A percentile compares a stretch with the other conserved stretches of the same genome.
phyloP scores from a whole-genome alignment of 2,329 filamentous ascomycete species.

The Chrysosporium keratinophilum region DNA sequence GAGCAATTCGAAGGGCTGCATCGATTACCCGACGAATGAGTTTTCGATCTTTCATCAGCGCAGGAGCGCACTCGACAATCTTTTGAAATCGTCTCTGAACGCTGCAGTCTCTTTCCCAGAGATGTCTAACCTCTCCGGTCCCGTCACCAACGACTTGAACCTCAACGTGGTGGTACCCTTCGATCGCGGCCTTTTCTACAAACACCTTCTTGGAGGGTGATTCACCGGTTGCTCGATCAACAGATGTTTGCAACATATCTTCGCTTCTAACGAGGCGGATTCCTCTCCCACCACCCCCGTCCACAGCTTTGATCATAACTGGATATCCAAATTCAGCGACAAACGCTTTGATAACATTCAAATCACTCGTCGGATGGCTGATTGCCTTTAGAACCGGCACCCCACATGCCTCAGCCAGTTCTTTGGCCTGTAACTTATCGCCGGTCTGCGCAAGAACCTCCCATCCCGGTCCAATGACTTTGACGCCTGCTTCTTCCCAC shows the following conservation, averaged over 20 bases:
- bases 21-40: slow-evolving; percentile 44
- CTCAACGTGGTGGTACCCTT: slow-evolving; percentile 52
- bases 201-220: slow-evolving; percentile 49
- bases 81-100: slow-evolving; percentile 53
- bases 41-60: slow-evolving; percentile 38
- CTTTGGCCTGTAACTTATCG: slow-evolving; percentile 46
- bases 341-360: slow-evolving; percentile 43
- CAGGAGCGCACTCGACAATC: slow-evolving; percentile 49
- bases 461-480: slow-evolving; percentile 46
- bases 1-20: slow-evolving; percentile 45
- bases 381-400: slow-evolving; percentile 46
- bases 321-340: slow-evolving; percentile 48
- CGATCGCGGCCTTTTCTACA: slow-evolving; percentile 52
- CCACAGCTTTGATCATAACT: slow-evolving; percentile 55
- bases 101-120: slow-evolving; percentile 53
- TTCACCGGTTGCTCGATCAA: slow-evolving; percentile 45
- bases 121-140: slow-evolving; percentile 41
- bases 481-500: slow-evolving; percentile 40
- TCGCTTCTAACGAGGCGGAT: slow-evolving; percentile 45
- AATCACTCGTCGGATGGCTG: slow-evolving; percentile 33
- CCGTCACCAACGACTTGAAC: slow-evolving; percentile 52
- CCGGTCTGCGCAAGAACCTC: slow-evolving; percentile 49
- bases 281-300: slow-evolving; percentile 52
- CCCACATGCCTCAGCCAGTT: slow-evolving; percentile 41
- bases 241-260: slow-evolving; percentile 37